These are phyloP conservation scores for Leccinum disarticulatum DNA, from an alignment of 768 basidiomycete genomes.

Conservation along the genomic window DNA sequence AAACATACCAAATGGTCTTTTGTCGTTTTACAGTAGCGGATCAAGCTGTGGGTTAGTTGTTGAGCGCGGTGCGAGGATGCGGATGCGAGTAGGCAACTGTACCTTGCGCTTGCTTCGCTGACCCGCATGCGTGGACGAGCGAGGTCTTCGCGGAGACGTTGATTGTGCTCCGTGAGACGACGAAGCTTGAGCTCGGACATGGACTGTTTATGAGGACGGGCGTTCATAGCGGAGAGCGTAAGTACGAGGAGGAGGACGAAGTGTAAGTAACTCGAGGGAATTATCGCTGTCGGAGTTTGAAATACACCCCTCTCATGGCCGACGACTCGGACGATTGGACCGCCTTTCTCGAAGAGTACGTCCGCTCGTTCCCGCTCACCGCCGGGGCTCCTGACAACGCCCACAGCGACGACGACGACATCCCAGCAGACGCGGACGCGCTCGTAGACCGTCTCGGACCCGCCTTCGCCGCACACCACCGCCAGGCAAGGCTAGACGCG, in stretches of 20 bases:
- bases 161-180: slow-evolving; percentile 89
- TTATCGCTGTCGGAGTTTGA: slow-evolving; percentile 22
- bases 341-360: slow-evolving; percentile 31
- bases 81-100: background rate
- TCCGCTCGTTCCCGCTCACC: background rate
- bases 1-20: slow-evolving; percentile 75
- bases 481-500: slow-evolving; percentile 29
- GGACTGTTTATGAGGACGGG: slow-evolving; percentile 85
- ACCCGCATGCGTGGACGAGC: slow-evolving; percentile 86
- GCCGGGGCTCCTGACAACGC: background rate
- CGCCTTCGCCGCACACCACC: slow-evolving; percentile 35
- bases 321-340: slow-evolving; percentile 30
- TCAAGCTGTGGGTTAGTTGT: slow-evolving; percentile 54
- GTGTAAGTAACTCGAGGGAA: slow-evolving; percentile 4
- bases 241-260: slow-evolving; percentile 1
- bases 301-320: slow-evolving; percentile 14
- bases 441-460: slow-evolving; percentile 49
- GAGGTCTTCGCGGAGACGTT: slow-evolving; percentile 83
- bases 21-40: slow-evolving; percentile 92
- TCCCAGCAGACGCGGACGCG: slow-evolving; percentile 42
- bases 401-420: slow-evolving; percentile 35
- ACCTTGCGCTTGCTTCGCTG: slow-evolving; percentile 90
- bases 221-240: slow-evolving; percentile 50
- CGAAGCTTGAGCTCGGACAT: slow-evolving; percentile 98
- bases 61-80: slow-evolving; percentile 2